These are phyloP conservation scores for Rutstroemia sp. DNA, from an alignment of 2,329 filamentous ascomycete species.

Conservation along the genomic window DNA sequence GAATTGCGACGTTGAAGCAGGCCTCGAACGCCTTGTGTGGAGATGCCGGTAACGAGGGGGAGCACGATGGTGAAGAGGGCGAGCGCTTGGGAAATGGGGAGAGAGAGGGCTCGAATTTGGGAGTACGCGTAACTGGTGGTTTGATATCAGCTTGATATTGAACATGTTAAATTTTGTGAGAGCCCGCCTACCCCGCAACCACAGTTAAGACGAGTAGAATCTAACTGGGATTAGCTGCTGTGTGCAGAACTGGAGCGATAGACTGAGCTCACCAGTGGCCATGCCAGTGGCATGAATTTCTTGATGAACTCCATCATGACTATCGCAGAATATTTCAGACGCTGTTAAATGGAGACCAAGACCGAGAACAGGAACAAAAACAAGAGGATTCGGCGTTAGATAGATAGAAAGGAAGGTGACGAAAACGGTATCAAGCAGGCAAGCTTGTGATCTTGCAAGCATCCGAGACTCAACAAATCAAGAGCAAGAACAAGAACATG, in stretches of 20 bases:
- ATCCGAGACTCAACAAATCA: no score
- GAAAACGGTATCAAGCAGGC: no score
- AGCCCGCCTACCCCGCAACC: conserved; percentile 20
- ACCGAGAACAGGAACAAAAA: no score
- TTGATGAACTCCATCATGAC: not conserved
- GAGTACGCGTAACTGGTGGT: conserved; percentile 23
- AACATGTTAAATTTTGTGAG: not conserved
- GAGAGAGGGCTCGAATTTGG: conserved; percentile 23
- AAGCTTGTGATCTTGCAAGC: no score
- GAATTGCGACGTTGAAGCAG: conserved; percentile 18
- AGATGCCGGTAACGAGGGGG: conserved; percentile 25
- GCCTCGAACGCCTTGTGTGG: conserved; percentile 18
- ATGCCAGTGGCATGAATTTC: conserved; percentile 12
- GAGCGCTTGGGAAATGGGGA: conserved; percentile 26
- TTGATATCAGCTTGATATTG: no score
- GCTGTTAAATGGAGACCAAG: no score
- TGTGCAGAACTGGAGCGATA: not conserved
- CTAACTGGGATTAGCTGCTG: conserved; percentile 14
- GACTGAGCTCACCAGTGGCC: conserved; percentile 17
- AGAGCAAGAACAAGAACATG: no score
- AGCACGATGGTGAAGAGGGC: conserved; percentile 25
- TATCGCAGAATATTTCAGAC: no score
- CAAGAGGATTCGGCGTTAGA: no score
- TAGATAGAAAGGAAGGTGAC: no score
- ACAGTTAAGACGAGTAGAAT: conserved; percentile 20